Evolutionary conservation across 768 basidiomycete species (phyloP).

Genomic region (Auricularia sp.): DNA sequence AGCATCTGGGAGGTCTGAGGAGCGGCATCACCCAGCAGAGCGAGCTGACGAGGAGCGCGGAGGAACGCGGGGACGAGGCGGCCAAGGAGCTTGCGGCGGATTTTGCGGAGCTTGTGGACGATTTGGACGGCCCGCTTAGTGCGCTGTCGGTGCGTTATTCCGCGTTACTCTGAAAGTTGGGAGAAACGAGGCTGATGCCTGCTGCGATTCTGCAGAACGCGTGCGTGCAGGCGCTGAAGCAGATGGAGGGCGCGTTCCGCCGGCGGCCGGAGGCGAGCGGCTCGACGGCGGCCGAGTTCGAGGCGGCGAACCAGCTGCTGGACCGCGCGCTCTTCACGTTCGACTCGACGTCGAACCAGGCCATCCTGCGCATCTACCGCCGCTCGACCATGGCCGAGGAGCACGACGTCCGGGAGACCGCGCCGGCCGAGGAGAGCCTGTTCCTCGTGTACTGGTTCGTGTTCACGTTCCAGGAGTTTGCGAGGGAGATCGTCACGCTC

Average conservation of each 20-base stretch:
- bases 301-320: slow-evolving; percentile 52
- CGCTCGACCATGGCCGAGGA: slow-evolving; percentile 30
- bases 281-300: slow-evolving; percentile 41
- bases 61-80: slow-evolving; percentile 28
- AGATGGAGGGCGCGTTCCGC: slow-evolving; percentile 54
- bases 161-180: too few species aligned
- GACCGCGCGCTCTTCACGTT: slow-evolving; percentile 62
- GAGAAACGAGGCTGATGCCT: not conserved
- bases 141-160: slow-evolving; percentile 51
- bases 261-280: slow-evolving; percentile 21
- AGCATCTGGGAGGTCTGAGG: slow-evolving; percentile 85
- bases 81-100: slow-evolving; percentile 54
- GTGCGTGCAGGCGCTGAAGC: slow-evolving; percentile 49
- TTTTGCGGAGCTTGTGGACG: slow-evolving; percentile 73
- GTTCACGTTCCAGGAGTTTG: slow-evolving; percentile 93
- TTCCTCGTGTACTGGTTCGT: slow-evolving; percentile 96
- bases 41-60: slow-evolving; percentile 46
- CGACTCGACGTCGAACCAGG: slow-evolving; percentile 76
- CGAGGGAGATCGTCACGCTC: slow-evolving; percentile 69
- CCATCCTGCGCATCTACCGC: slow-evolving; percentile 66
- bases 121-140: slow-evolving; percentile 67
- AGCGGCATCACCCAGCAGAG: slow-evolving; percentile 78
- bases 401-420: slow-evolving; percentile 21
- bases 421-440: slow-evolving; percentile 64
- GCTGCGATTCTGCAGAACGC: slow-evolving; percentile 33